Conservation (phyloP, 768 basidiomycete species). For the Suillus clintonianus region DNA sequence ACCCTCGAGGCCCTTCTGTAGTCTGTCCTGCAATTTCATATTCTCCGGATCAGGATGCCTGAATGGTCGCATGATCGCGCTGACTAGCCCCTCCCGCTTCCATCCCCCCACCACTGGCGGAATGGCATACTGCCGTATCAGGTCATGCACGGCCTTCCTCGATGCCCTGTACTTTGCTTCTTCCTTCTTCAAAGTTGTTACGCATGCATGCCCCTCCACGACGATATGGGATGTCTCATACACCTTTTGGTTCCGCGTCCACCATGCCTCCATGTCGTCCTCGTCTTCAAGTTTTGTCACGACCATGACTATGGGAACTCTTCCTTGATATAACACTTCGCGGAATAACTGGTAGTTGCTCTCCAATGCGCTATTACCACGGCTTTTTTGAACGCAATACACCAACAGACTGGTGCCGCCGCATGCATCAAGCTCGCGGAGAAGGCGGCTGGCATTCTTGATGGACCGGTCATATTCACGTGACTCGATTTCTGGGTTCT, state of each 20-base stretch:
- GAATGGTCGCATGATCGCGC: neutral
- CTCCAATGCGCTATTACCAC: constrained; percentile 29
- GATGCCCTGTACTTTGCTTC: constrained; percentile 38
- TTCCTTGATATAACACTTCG: constrained; percentile 38
- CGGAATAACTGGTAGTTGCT: constrained; percentile 43
- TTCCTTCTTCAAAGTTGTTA: constrained; percentile 36
- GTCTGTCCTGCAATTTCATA: neutral
- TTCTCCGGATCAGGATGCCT: neutral
- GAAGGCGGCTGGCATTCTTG: constrained; percentile 28
- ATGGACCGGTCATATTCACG: constrained; percentile 28
- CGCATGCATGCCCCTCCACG: constrained; percentile 40
- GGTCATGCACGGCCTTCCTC: constrained; percentile 21
- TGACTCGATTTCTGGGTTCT: constrained; percentile 30
- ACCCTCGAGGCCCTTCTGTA: neutral
- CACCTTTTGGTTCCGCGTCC: constrained; percentile 26
- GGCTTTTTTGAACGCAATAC: constrained; percentile 38
- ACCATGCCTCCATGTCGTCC: constrained; percentile 37
- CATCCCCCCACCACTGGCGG: neutral
- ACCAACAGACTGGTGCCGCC: constrained; percentile 37
- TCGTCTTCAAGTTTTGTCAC: constrained; percentile 44
- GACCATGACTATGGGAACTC: constrained; percentile 42
- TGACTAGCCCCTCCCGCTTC: neutral
- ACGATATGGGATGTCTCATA: constrained; percentile 28
- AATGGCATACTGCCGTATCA: constrained; percentile 1
- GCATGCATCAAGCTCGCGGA: constrained; percentile 21